Evolutionary conservation across 2,329 filamentous ascomycete genomes (phyloP).

Genomic region (Xylariaceae sp.): DNA sequence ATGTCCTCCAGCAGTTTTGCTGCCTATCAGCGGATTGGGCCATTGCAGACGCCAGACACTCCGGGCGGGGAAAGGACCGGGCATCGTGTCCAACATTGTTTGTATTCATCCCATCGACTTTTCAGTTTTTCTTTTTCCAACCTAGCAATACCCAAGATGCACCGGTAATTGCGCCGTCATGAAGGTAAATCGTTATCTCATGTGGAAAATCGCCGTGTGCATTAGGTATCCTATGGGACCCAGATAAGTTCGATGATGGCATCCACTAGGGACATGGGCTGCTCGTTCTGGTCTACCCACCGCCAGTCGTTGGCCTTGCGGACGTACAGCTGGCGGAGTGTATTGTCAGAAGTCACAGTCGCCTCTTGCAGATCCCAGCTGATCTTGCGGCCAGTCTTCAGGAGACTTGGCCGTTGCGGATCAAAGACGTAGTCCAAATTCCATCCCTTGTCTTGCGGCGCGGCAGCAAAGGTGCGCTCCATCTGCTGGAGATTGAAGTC

Average conservation of each 20-base stretch:
- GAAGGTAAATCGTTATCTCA: constrained; percentile 18
- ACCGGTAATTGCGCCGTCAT: constrained; percentile 20
- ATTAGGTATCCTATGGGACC: constrained; percentile 36
- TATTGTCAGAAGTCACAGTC: constrained; percentile 42
- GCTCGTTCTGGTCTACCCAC: constrained; percentile 44
- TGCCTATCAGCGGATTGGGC: not conserved
- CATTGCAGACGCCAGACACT: not conserved
- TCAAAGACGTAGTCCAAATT: constrained; percentile 48
- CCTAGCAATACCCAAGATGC: constrained; percentile 20
- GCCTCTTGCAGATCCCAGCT: constrained; percentile 51
- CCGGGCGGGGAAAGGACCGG: not conserved
- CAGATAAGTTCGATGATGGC: constrained; percentile 54
- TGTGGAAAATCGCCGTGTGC: constrained; percentile 10
- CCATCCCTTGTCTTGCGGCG: constrained; percentile 44
- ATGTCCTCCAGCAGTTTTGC: not conserved
- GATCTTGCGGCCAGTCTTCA: constrained; percentile 46
- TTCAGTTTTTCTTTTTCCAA: constrained; percentile 13
- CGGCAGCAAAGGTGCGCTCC: constrained; percentile 48
- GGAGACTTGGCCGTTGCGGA: constrained; percentile 42
- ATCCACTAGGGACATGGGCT: constrained; percentile 48
- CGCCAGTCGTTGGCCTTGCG: constrained; percentile 47
- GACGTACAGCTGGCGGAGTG: constrained; percentile 49
- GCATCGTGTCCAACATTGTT: constrained; percentile 2
- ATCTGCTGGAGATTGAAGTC: constrained; percentile 45
- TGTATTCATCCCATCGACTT: constrained; percentile 4